A percentile compares a stretch with the other conserved stretches of the same genome.
Evolutionary conservation across 805 yeast genomes (phyloP).

Genomic region (Brettanomyces nanus): DNA sequence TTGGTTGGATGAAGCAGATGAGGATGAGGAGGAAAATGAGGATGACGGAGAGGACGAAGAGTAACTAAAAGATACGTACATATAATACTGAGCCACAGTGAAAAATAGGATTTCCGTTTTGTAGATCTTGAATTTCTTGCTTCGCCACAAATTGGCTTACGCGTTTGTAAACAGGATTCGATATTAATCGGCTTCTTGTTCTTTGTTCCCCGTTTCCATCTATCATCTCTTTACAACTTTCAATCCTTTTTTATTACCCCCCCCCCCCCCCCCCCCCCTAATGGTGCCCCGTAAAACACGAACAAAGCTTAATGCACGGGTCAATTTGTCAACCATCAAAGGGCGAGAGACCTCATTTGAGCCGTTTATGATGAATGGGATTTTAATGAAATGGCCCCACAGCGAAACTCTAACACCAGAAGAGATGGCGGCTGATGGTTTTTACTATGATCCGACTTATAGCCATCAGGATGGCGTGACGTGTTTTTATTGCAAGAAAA

Average conservation of each 20-base stretch:
- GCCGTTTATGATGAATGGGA: constrained; percentile 15
- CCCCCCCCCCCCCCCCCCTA: no score
- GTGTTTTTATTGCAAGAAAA: constrained; percentile 49
- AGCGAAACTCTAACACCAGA: constrained; percentile 16
- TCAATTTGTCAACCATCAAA: no score
- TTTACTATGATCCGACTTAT: constrained; percentile 47
- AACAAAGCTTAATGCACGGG: neutral
- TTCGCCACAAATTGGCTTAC: no score
- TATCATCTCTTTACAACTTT: neutral
- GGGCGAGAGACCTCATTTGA: constrained; percentile 6
- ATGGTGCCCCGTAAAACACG: constrained; percentile 1
- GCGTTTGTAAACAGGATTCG: no score
- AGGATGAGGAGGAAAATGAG: constrained; percentile 62
- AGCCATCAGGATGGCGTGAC: constrained; percentile 41
- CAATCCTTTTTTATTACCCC: neutral
- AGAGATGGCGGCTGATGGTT: constrained; percentile 48
- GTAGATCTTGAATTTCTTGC: no score
- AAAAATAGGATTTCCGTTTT: no score
- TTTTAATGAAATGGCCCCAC: constrained; percentile 24
- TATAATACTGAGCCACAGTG: no score
- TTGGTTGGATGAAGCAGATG: constrained; percentile 94
- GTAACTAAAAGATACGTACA: no score
- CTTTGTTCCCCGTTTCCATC: no score
- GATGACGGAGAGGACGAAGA: constrained; percentile 22
- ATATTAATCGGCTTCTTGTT: no score